phyloP scores from a whole-genome alignment of 1,139 yeast species.

The Sugiyamaella sp. region DNA sequence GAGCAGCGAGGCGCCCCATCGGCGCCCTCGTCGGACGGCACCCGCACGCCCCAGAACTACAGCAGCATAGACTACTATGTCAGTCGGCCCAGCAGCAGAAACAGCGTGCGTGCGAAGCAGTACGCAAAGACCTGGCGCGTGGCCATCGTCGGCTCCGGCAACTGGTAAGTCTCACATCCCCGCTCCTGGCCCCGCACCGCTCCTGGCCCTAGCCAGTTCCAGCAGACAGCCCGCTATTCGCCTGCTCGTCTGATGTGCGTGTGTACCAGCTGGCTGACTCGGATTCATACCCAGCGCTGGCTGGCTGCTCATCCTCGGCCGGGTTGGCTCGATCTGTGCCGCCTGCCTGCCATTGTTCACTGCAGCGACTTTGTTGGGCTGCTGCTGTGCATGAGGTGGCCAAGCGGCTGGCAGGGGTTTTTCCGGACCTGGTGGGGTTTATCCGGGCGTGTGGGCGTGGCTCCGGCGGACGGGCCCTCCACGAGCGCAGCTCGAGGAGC shows the following conservation, averaged over 20 bases:
- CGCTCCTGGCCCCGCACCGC: neutral
- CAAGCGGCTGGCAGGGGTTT: neutral
- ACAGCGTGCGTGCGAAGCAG: constrained; percentile 22
- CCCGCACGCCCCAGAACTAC: constrained; percentile 17
- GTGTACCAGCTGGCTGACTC: too few species aligned
- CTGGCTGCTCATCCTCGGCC: too few species aligned
- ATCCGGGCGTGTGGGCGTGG: too few species aligned
- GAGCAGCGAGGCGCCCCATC: neutral
- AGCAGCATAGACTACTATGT: constrained; percentile 21
- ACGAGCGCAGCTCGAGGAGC: too few species aligned
- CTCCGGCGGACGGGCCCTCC: too few species aligned
- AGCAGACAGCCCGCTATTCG: neutral
- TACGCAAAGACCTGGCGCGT: constrained; percentile 23
- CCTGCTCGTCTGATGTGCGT: too few species aligned
- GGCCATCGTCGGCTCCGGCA: constrained; percentile 48
- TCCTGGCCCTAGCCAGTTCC: neutral
- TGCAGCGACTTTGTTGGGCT: constrained; percentile 9
- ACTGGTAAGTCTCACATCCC: constrained; percentile 40
- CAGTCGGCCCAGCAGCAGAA: constrained; percentile 22
- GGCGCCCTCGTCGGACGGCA: constrained; percentile 7
- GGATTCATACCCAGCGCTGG: too few species aligned
- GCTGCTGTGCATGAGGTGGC: constrained; percentile 1
- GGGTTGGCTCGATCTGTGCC: too few species aligned
- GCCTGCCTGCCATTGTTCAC: neutral
- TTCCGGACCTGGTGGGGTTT: too few species aligned